These are phyloP conservation scores for Nepenthes mirabilis DNA, from an alignment of 148 eudicot species.

Conservation along the genomic window DNA sequence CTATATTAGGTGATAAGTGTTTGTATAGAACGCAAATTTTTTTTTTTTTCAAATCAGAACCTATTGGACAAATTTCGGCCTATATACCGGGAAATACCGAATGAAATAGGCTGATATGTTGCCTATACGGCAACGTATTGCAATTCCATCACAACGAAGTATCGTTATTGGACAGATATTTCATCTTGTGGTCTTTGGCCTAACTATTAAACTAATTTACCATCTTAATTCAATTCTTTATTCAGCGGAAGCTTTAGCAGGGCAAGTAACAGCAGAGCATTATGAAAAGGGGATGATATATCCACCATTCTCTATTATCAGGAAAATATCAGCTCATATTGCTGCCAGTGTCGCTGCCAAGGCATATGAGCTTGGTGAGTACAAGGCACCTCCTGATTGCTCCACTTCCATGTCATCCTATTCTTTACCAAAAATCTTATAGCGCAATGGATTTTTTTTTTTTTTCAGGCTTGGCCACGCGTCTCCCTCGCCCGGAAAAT, in stretches of 20 bases:
- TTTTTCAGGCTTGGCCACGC: conserved; percentile 41
- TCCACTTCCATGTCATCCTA: not conserved
- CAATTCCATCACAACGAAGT: no score
- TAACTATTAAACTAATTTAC: not conserved
- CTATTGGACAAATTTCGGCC: no score
- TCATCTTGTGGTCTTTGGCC: not conserved
- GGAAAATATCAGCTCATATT: conserved; percentile 78
- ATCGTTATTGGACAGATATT: not conserved
- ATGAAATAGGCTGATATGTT: no score
- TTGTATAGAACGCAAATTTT: no score
- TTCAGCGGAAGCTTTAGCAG: conserved; percentile 89
- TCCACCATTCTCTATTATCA: conserved; percentile 64
- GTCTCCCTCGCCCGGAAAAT: conserved; percentile 63
- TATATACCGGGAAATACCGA: no score
- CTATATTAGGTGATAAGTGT: no score
- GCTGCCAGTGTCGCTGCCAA: conserved; percentile 93
- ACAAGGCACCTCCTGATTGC: not conserved
- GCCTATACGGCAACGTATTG: no score
- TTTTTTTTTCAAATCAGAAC: no score
- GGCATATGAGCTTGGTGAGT: conserved; percentile 78
- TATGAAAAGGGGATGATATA: conserved; percentile 67
- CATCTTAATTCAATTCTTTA: not conserved
- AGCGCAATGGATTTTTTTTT: not conserved
- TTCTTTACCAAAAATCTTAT: not conserved
- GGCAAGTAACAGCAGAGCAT: conserved; percentile 65